phyloP scores from a whole-genome alignment of 176 grass and related monocot genomes.

The maize (Zea mays) region Zm-B73-REFERENCE-NAM-5.0 NC_050101.1:106808001-106808500 shows the following conservation, averaged over 20 bases:
- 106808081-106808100: conserved; percentile 62
- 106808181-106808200: conserved; percentile 39
- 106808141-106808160: conserved; percentile 2
- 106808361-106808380: background rate
- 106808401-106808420: conserved; percentile 7
- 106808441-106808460: conserved; percentile 14
- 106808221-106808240: conserved; percentile 56
- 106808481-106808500: background rate
- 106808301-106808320: background rate
- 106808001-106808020: conserved; percentile 73
- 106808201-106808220: conserved; percentile 33
- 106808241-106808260: conserved; percentile 18
- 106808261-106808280: background rate
- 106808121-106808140: conserved; percentile 14
- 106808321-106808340: conserved; percentile 21
- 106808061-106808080: conserved; percentile 50
- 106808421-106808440: background rate
- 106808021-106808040: conserved; percentile 83
- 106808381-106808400: conserved; percentile 24
- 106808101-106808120: conserved; percentile 44
- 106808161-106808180: conserved; percentile 32
- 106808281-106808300: conserved; percentile 33
- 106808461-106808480: background rate
- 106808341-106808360: background rate
- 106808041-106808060: conserved; percentile 60